Evolutionary conservation across 345 rosid genomes (phyloP).

Genomic region (Euphorbia peplus): DNA sequence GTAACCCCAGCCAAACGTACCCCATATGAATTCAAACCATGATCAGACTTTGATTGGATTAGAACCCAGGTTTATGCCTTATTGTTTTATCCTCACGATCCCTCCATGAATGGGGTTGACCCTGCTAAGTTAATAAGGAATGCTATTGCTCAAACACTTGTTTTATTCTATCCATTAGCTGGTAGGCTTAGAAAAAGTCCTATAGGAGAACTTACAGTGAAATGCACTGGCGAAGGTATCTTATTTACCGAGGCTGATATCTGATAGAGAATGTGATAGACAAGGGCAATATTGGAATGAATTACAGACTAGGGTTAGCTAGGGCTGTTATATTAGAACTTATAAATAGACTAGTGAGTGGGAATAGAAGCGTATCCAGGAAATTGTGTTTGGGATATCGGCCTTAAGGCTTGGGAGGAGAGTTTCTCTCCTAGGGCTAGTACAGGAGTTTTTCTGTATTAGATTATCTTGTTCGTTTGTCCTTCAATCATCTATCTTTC

Average conservation of each 20-base stretch:
- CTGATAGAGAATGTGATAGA: no score
- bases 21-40: conserved; percentile 10
- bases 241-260: conserved; percentile 23
- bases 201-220: conserved; percentile 11
- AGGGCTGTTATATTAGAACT: no score
- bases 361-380: no score
- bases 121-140: conserved; percentile 11
- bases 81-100: conserved; percentile 1
- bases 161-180: conserved; percentile 21
- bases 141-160: conserved; percentile 14
- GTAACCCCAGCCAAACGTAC: conserved; percentile 18
- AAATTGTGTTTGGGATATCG: no score
- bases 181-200: conserved; percentile 26
- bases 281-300: no score
- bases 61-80: conserved; percentile 17
- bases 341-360: no score
- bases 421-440: no score
- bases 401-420: no score
- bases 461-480: no score
- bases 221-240: conserved; percentile 21
- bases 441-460: no score
- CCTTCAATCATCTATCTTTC: no score
- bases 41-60: conserved; percentile 8
- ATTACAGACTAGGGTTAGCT: no score
- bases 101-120: conserved; percentile 20